A percentile compares a stretch with the other conserved stretches of the same genome.
These are phyloP conservation scores for Boletus sp. DNA, from an alignment of 768 basidiomycete genomes.

Conservation along the genomic window DNA sequence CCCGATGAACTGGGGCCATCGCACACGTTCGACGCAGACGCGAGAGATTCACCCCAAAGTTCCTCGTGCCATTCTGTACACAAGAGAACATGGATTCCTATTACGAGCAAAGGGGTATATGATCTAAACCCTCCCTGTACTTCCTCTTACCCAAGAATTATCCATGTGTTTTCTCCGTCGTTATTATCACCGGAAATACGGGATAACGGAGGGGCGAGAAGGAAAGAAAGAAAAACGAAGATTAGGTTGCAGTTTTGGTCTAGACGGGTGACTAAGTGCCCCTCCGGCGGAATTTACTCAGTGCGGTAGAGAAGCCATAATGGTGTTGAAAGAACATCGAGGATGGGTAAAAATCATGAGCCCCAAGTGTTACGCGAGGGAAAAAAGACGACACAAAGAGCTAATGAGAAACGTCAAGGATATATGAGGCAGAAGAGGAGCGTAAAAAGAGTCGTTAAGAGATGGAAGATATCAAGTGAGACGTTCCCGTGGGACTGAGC, in stretches of 20 bases:
- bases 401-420: conserved; percentile 29
- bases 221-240: conserved; percentile 11
- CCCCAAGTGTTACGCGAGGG: conserved; percentile 20
- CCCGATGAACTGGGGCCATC: neutral
- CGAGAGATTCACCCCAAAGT: conserved; percentile 7
- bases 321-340: conserved; percentile 18
- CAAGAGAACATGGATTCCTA: conserved; percentile 14
- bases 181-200: conserved; percentile 7
- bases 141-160: conserved; percentile 18
- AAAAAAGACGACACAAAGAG: conserved; percentile 19
- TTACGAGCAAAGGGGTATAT: conserved; percentile 21
- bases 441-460: conserved; percentile 35
- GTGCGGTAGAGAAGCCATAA: conserved; percentile 19
- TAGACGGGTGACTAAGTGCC: conserved; percentile 22
- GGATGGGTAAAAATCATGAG: conserved; percentile 26
- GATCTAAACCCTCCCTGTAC: conserved; percentile 18
- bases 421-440: conserved; percentile 33
- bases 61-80: conserved; percentile 16
- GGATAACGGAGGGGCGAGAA: conserved; percentile 1
- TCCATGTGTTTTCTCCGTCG: conserved; percentile 9
- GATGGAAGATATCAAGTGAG: conserved; percentile 32
- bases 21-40: neutral
- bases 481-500: conserved; percentile 25
- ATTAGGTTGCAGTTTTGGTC: conserved; percentile 27
- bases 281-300: conserved; percentile 27